phyloP scores from a whole-genome alignment of 129 eudicot genomes.

The Lactuca sativa region DNA sequence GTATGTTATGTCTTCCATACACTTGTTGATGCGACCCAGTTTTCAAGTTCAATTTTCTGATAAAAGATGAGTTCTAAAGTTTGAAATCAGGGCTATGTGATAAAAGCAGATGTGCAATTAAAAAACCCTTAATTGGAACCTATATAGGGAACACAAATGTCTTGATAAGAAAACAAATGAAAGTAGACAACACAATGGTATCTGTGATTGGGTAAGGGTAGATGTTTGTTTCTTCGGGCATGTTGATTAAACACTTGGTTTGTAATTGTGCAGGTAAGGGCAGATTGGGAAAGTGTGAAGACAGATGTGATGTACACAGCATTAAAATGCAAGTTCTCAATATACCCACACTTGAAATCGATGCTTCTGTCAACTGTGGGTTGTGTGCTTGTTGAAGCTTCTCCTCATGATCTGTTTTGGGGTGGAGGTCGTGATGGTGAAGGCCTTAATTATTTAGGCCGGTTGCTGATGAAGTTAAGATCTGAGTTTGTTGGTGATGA shows the following conservation, averaged over 20 bases:
- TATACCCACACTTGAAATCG: conserved; percentile 69
- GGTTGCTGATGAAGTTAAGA: conserved; percentile 89
- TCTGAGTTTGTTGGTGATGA: conserved; percentile 70
- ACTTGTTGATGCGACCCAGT: not conserved
- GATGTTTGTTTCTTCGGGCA: not conserved
- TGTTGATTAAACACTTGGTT: conserved; percentile 8
- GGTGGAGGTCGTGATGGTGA: conserved; percentile 99
- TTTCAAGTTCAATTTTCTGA: too few relatives aligned
- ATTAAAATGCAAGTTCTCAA: conserved; percentile 75
- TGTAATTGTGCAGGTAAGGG: conserved; percentile 52
- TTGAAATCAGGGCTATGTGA: too few relatives aligned
- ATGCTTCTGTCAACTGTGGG: conserved; percentile 83
- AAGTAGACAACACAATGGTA: too few relatives aligned
- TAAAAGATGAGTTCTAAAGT: too few relatives aligned
- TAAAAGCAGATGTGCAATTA: too few relatives aligned
- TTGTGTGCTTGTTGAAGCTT: conserved; percentile 89
- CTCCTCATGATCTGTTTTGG: conserved; percentile 99
- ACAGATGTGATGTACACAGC: conserved; percentile 81
- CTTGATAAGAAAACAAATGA: too few relatives aligned
- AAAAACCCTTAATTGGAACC: too few relatives aligned
- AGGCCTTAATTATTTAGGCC: conserved; percentile 92
- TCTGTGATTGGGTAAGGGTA: too few relatives aligned
- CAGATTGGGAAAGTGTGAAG: conserved; percentile 76
- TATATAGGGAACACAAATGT: too few relatives aligned
- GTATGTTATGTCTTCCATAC: conserved; percentile 46